These are phyloP conservation scores for Gamsiella multidivaricata DNA, from an alignment of 192 early-diverging fungal genomes.

Conservation along the genomic window DNA sequence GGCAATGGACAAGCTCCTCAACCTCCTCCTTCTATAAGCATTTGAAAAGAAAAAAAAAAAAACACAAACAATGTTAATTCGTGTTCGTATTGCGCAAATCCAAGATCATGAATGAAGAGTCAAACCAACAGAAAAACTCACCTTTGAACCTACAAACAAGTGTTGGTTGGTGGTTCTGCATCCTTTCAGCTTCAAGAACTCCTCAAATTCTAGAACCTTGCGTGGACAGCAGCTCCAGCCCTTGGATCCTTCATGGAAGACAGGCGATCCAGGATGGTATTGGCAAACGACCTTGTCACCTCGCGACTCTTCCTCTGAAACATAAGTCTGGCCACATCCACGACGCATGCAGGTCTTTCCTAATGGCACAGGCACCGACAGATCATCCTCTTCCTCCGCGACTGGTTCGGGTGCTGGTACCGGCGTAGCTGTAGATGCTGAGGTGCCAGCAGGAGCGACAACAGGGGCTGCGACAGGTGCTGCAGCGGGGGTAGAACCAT, in stretches of 20 bases:
- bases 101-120: too few relatives aligned
- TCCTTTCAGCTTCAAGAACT: conserved; percentile 95
- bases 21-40: conserved; percentile 34
- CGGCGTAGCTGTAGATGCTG: conserved; percentile 38
- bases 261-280: conserved; percentile 89
- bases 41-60: not conserved
- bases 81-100: too few relatives aligned
- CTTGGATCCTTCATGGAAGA: conserved; percentile 99
- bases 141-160: conserved; percentile 81
- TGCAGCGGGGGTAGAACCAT: conserved; percentile 13
- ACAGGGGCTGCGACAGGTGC: not conserved
- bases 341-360: conserved; percentile 88
- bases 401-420: conserved; percentile 54
- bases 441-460: conserved; percentile 28
- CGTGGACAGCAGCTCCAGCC: conserved; percentile 97
- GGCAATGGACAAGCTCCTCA: conserved; percentile 77
- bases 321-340: conserved; percentile 78
- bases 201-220: conserved; percentile 97
- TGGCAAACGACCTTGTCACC: conserved; percentile 71
- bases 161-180: conserved; percentile 88
- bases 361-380: conserved; percentile 70
- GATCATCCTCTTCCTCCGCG: conserved; percentile 82
- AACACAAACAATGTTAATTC: not conserved
- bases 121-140: not conserved
- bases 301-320: conserved; percentile 67